Evolutionary conservation across 805 yeast genomes (phyloP).

Genomic region (Suhomyces sp.): DNA sequence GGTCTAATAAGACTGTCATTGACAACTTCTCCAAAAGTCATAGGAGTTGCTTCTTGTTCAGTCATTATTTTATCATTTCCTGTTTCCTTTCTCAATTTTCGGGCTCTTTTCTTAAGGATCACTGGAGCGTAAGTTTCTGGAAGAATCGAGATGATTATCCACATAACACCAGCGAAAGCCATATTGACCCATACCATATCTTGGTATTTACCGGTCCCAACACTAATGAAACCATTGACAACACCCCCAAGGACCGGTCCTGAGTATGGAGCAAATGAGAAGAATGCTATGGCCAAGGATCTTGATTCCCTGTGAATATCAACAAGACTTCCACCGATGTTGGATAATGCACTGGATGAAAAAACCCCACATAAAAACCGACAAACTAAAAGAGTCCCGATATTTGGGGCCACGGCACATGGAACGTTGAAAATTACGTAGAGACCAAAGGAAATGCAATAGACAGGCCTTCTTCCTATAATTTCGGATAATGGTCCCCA

Average conservation of each 20-base stretch:
- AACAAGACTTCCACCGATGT: slow-evolving; percentile 89
- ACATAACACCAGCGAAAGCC: slow-evolving; percentile 87
- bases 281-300: slow-evolving; percentile 87
- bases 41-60: slow-evolving; percentile 83
- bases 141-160: slow-evolving; percentile 59
- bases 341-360: slow-evolving; percentile 76
- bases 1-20: slow-evolving; percentile 79
- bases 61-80: slow-evolving; percentile 86
- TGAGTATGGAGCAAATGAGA: slow-evolving; percentile 89
- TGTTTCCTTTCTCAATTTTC: slow-evolving; percentile 67
- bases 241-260: slow-evolving; percentile 92
- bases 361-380: slow-evolving; percentile 87
- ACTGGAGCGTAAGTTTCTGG: slow-evolving; percentile 95
- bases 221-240: slow-evolving; percentile 81
- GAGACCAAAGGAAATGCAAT: slow-evolving; percentile 69
- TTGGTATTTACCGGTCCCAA: slow-evolving; percentile 66
- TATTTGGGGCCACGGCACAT: slow-evolving; percentile 79
- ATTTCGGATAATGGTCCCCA: slow-evolving; percentile 91
- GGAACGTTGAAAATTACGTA: slow-evolving; percentile 83
- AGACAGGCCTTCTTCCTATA: slow-evolving; percentile 83
- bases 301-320: slow-evolving; percentile 82
- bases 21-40: slow-evolving; percentile 66
- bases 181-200: slow-evolving; percentile 86
- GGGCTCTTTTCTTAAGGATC: slow-evolving; percentile 66
- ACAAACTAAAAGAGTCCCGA: slow-evolving; percentile 76